Conservation (phyloP, 2,329 filamentous ascomycete genomes). For the Neofusicoccum kwambonambiense region DNA sequence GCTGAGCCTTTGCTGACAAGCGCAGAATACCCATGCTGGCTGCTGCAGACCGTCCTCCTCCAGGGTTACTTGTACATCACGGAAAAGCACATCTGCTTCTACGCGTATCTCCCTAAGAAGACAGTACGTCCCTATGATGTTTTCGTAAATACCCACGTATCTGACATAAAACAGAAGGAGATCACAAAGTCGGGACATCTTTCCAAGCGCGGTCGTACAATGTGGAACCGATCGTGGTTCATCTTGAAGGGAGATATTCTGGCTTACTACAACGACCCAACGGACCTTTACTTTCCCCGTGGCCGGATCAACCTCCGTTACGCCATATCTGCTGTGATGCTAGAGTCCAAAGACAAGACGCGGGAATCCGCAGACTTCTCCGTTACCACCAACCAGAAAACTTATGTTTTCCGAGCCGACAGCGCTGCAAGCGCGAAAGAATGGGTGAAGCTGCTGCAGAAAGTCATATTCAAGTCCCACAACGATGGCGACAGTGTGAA, state of each 20-base stretch:
- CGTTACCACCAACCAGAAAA: slow-evolving; percentile 77
- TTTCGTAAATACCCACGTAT: too few relatives aligned
- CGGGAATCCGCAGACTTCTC: slow-evolving; percentile 76
- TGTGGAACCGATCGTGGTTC: slow-evolving; percentile 93
- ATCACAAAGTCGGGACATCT: slow-evolving; percentile 85
- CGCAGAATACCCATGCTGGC: slow-evolving; percentile 86
- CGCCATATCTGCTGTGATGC: slow-evolving; percentile 79
- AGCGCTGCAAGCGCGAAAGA: slow-evolving; percentile 85
- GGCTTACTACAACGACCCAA: slow-evolving; percentile 80
- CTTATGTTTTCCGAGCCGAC: slow-evolving; percentile 86
- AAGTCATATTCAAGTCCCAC: slow-evolving; percentile 91
- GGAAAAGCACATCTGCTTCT: slow-evolving; percentile 89
- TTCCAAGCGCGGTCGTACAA: slow-evolving; percentile 82
- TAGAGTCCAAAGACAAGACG: slow-evolving; percentile 64
- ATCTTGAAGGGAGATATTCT: slow-evolving; percentile 87
- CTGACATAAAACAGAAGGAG: slow-evolving; percentile 31
- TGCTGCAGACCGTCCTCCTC: slow-evolving; percentile 85
- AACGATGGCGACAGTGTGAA: slow-evolving; percentile 98
- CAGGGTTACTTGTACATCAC: slow-evolving; percentile 98
- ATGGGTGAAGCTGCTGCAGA: slow-evolving; percentile 92
- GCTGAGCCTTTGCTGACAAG: slow-evolving; percentile 19
- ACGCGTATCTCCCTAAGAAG: slow-evolving; percentile 94
- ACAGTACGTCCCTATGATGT: slow-evolving; percentile 55
- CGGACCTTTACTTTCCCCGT: slow-evolving; percentile 85
- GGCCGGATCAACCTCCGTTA: slow-evolving; percentile 92